Evolutionary conservation across 495 filamentous ascomycete species (phyloP).

Genomic region (Aspergillus olivimuriae): DNA sequence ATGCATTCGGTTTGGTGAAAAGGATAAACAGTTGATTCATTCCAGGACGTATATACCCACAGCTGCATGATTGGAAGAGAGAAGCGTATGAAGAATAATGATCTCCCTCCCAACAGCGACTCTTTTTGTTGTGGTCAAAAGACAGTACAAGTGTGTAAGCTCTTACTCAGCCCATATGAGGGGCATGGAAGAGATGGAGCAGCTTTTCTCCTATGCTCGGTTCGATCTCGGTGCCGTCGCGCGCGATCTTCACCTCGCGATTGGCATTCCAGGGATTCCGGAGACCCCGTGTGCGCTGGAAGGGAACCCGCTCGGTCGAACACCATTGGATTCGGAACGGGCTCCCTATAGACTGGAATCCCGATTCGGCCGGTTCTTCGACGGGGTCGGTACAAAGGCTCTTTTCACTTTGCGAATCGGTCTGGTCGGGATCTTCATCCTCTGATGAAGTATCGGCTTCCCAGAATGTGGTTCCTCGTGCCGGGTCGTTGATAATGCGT

Average conservation of each 20-base stretch:
- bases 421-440: too few species aligned
- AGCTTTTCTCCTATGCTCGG: slow-evolving; percentile 72
- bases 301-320: slow-evolving; percentile 78
- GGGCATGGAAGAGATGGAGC: slow-evolving; percentile 65
- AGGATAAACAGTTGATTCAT: too few species aligned
- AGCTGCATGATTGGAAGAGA: too few species aligned
- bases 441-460: slow-evolving; percentile 67
- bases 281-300: slow-evolving; percentile 82
- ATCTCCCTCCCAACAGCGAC: too few species aligned
- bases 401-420: slow-evolving; percentile 26
- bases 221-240: slow-evolving; percentile 93
- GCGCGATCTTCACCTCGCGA: slow-evolving; percentile 91
- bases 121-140: too few species aligned
- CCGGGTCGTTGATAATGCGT: slow-evolving; percentile 87
- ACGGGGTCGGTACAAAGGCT: slow-evolving; percentile 21
- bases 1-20: too few species aligned
- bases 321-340: slow-evolving; percentile 93
- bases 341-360: slow-evolving; percentile 70
- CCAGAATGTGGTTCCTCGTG: slow-evolving; percentile 94
- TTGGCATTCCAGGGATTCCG: slow-evolving; percentile 97
- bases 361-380: slow-evolving; percentile 30
- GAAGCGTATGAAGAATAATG: too few species aligned
- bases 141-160: too few species aligned
- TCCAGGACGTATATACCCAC: too few species aligned
- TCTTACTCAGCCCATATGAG: background rate